phyloP scores from a whole-genome alignment of 306 rosid genomes.

The Abrus pulchellus region DNA sequence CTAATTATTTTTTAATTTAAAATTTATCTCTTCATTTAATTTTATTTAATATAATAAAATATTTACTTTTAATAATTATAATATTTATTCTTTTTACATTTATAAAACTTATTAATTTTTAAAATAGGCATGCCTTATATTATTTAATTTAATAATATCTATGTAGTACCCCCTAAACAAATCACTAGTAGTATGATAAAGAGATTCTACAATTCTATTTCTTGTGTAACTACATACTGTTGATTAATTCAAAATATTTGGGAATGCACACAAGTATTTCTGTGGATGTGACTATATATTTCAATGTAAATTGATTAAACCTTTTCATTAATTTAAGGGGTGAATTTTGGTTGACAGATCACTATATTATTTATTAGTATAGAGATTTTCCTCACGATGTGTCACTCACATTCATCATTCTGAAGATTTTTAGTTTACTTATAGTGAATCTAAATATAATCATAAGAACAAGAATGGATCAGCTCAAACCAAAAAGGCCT shows the following conservation, averaged over 20 bases:
- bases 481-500: neutral
- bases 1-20: no score
- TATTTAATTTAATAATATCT: no score
- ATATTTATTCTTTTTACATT: no score
- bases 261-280: neutral
- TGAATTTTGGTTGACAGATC: neutral
- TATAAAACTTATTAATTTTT: no score
- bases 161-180: no score
- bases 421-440: neutral
- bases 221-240: neutral
- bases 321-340: conserved; percentile 2
- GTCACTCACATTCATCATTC: neutral
- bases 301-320: neutral
- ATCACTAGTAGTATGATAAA: neutral
- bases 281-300: conserved; percentile 1
- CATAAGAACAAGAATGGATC: conserved; percentile 27
- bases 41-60: no score
- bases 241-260: neutral
- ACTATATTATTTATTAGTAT: neutral
- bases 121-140: no score
- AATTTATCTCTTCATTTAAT: no score
- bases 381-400: neutral
- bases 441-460: neutral
- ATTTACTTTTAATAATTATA: no score
- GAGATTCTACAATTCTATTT: neutral